Conservation (phyloP, 208 protist genomes). For the Histomonas meleagridis region DNA sequence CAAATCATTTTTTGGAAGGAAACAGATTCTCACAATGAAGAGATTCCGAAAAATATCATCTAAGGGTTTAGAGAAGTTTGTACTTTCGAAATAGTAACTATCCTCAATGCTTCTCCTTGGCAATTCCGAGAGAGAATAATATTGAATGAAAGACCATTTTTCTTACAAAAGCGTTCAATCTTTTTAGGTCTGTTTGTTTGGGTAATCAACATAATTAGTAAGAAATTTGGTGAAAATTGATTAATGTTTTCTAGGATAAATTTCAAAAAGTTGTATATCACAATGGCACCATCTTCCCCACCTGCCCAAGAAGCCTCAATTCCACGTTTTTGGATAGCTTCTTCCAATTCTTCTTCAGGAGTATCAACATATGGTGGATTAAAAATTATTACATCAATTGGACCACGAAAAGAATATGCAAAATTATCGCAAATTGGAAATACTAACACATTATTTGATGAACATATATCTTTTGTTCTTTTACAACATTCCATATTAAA, state of each 20-base stretch:
- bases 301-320: conserved; percentile 15
- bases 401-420: neutral
- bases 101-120: neutral
- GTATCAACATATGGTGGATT: conserved; percentile 35
- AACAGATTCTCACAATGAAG: no score
- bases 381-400: conserved; percentile 18
- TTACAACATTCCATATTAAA: conserved; percentile 16
- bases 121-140: neutral
- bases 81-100: neutral
- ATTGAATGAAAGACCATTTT: neutral
- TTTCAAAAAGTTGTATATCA: conserved; percentile 17
- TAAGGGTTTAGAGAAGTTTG: no score
- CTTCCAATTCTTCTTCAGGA: neutral
- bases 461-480: neutral
- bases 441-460: neutral
- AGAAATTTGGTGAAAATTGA: neutral
- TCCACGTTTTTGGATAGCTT: neutral
- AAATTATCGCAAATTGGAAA: neutral
- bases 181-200: neutral
- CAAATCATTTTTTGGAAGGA: no score
- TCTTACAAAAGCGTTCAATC: neutral
- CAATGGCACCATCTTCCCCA: neutral
- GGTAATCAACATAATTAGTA: neutral
- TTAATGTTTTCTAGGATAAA: neutral
- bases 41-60: no score